Percentiles rank a stretch among this genome's conserved stretches.
These are phyloP conservation scores for Umbelopsis vinacea DNA, from an alignment of 192 early-diverging fungal species.

Conservation along the genomic window DNA sequence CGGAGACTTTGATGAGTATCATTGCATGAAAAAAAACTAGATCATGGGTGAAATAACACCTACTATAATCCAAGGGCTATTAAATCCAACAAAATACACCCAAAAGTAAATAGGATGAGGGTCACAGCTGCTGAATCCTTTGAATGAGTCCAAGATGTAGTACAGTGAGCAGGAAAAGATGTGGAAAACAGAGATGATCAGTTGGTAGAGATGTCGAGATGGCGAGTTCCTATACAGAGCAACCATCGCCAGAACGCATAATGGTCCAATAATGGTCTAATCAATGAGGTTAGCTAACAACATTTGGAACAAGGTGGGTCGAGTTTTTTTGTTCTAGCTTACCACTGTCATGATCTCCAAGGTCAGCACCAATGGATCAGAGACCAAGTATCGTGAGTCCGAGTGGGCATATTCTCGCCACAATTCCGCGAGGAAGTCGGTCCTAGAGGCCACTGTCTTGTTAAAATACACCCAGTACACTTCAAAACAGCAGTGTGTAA, in stretches of 20 bases:
- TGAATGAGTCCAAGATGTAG: conserved; percentile 69
- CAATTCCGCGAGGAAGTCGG: conserved; percentile 65
- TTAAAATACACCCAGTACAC: conserved; percentile 83
- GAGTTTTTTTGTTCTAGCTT: conserved; percentile 35
- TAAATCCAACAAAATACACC: conserved; percentile 88
- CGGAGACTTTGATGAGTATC: background rate
- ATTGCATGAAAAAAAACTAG: background rate
- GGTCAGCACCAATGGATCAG: conserved; percentile 80
- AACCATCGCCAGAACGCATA: conserved; percentile 60
- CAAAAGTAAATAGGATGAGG: conserved; percentile 86
- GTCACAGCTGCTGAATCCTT: conserved; percentile 69
- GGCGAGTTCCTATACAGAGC: conserved; percentile 58
- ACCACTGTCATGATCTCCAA: conserved; percentile 91
- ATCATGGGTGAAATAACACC: background rate
- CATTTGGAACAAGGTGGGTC: background rate
- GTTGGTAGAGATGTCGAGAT: conserved; percentile 59
- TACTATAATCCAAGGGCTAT: conserved; percentile 81
- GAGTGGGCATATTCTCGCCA: conserved; percentile 93
- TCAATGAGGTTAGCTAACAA: conserved; percentile 44
- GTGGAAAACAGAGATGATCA: conserved; percentile 69
- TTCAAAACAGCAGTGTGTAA: conserved; percentile 85
- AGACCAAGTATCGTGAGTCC: conserved; percentile 88
- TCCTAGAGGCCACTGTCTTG: conserved; percentile 59
- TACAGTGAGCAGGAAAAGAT: conserved; percentile 87
- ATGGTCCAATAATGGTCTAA: conserved; percentile 59